phyloP scores from a whole-genome alignment of 1,284 basidiomycete genomes.

The Cryptococcus neoformans region DNA sequence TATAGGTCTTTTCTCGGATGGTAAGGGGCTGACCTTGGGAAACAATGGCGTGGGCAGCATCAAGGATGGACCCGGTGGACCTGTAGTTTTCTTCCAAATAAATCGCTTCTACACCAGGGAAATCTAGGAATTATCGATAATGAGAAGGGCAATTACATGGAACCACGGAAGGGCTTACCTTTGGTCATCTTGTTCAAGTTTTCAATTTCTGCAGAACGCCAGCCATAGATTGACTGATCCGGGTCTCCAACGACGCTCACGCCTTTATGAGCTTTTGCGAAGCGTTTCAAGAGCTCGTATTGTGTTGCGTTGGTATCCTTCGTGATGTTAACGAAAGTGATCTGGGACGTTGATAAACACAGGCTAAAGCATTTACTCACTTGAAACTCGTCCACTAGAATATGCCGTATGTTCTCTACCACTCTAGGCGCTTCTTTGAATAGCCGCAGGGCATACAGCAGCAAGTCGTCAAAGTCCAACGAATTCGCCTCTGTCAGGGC shows the following conservation, averaged over 20 bases:
- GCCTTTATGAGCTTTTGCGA: constrained; percentile 59
- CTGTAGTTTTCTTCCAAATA: constrained; percentile 86
- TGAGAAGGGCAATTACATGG: not conserved
- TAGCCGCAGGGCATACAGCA: constrained; percentile 72
- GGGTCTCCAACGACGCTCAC: constrained; percentile 89
- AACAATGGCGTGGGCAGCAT: constrained; percentile 72
- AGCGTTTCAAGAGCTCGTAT: constrained; percentile 76
- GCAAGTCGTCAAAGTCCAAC: constrained; percentile 86
- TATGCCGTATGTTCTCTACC: constrained; percentile 65
- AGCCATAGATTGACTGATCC: constrained; percentile 89
- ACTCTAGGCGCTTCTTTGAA: constrained; percentile 60
- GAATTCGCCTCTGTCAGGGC: constrained; percentile 63
- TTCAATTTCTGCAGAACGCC: constrained; percentile 78
- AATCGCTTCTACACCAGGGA: constrained; percentile 63
- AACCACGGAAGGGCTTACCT: constrained; percentile 49
- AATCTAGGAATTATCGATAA: constrained; percentile 54
- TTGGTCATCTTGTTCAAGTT: constrained; percentile 74
- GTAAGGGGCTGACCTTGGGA: constrained; percentile 60
- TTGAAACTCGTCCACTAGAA: constrained; percentile 87
- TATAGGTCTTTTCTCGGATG: not conserved
- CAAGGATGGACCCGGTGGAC: constrained; percentile 74
- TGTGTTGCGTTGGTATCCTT: constrained; percentile 88
- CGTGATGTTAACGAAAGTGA: not conserved
- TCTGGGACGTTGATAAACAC: not conserved
- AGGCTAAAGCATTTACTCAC: constrained; percentile 34